Evolutionary conservation across 1,284 basidiomycete species (phyloP), one percentile per base, ranked within the genome.

Genomic region (Cutaneotrichosporon curvatum): DNA sequence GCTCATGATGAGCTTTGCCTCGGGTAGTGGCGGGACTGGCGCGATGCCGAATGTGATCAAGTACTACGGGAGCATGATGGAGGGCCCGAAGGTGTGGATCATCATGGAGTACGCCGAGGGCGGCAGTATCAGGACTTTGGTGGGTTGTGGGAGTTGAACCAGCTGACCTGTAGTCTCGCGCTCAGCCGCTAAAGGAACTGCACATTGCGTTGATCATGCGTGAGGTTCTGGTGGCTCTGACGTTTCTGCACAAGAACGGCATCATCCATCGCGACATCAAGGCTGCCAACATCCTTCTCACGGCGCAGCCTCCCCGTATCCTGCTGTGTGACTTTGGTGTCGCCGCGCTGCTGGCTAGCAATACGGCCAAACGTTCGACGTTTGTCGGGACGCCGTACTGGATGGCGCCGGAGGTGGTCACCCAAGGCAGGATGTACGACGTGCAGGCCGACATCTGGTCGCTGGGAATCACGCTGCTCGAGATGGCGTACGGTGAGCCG

Each of bases 321-420:
- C 83, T 95, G 75, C 83, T 97, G 18, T 91, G 87, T 66, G 92
- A 97, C 72, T 97, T 97, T 72, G 94, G 92, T 32, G 92, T 97
- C 39, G 94, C 92, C 7, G 92, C 95, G 7, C 80, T 95, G 28
- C 79, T 96, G 30, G 82, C 85, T 6, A 90, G 87, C 5, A 78
- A 82, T 2, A 83, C 84, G 6, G 87, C 87, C 66, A 97, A 96
- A 69, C 81, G 92, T 19, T 90, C 89, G 40, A 97, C 92, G 0
- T 81, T 96, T 56, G 88, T 92, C 51, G 94, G 94, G 1, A 97
- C 94, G 0, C 92, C 91, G 0, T 89, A 94, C 67, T 97, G 92
- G 92, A 97, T 97, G 94, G 92, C 92, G 0, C 92, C 92, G 0
- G 94, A 97, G 71, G 90, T 97, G 5, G 87, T 94, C 15, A 85